Evolutionary conservation across 768 basidiomycete genomes (phyloP).

Genomic region (Russula compacta): DNA sequence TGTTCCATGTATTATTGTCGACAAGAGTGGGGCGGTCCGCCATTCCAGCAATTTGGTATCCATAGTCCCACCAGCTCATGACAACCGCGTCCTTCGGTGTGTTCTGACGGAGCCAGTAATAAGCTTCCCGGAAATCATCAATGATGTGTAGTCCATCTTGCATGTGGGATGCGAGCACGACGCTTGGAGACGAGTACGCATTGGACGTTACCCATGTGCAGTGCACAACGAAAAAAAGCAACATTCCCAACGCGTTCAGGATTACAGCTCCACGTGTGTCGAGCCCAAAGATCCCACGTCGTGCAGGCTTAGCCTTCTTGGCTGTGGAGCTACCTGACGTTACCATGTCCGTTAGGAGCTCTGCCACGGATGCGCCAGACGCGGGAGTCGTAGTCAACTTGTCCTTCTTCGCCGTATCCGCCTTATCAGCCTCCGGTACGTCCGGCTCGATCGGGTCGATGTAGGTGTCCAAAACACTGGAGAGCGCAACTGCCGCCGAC

Average conservation of each 20-base stretch:
- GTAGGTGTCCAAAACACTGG: conserved; percentile 80
- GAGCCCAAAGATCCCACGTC: conserved; percentile 66
- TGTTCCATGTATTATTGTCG: conserved; percentile 99
- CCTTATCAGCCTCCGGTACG: conserved; percentile 28
- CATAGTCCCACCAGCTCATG: conserved; percentile 99
- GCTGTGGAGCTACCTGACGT: conserved; percentile 9
- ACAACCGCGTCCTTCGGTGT: conserved; percentile 87
- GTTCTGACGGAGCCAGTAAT: conserved; percentile 97
- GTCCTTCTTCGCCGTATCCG: conserved; percentile 36
- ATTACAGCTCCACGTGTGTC: conserved; percentile 76
- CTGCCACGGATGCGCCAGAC: conserved; percentile 16
- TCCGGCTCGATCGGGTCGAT: conserved; percentile 76
- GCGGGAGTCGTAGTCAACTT: conserved; percentile 36
- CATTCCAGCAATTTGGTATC: conserved; percentile 99
- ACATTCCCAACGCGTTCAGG: conserved; percentile 63
- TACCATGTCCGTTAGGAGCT: conserved; percentile 17
- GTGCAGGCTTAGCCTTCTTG: conserved; percentile 30
- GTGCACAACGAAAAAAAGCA: conserved; percentile 87
- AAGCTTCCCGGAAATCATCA: conserved; percentile 98
- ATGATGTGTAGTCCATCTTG: conserved; percentile 92
- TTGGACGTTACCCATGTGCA: conserved; percentile 94
- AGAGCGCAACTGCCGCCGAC: conserved; percentile 82
- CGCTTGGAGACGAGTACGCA: conserved; percentile 96
- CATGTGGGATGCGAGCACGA: conserved; percentile 75
- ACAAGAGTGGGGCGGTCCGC: conserved; percentile 93